A percentile compares a stretch with the other conserved stretches of the same genome.
phyloP scores from a whole-genome alignment of 1,284 basidiomycete species.

The Fistulinella cinereoalba region DNA sequence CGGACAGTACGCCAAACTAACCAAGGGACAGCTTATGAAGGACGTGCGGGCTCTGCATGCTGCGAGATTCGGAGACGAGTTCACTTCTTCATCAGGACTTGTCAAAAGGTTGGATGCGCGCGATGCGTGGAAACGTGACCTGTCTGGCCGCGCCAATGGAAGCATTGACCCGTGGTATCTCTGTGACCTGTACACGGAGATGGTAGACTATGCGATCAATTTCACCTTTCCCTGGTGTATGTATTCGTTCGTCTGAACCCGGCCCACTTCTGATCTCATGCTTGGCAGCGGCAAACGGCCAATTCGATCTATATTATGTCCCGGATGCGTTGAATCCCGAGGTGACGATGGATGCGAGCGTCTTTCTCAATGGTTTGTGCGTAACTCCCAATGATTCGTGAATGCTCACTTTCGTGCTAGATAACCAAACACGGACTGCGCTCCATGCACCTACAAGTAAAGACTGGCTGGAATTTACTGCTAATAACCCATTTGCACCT shows the following conservation, averaged over 20 bases:
- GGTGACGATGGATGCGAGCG: not conserved
- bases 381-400: not conserved
- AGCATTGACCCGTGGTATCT: constrained; percentile 59
- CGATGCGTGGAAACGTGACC: constrained; percentile 45
- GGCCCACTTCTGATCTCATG: not conserved
- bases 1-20: not conserved
- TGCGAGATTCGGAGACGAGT: not conserved
- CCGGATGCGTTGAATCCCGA: not conserved
- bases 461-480: constrained; percentile 47
- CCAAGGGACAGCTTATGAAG: constrained; percentile 9
- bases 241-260: constrained; percentile 21
- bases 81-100: not conserved
- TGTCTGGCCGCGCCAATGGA: constrained; percentile 46
- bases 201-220: constrained; percentile 58
- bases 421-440: constrained; percentile 49
- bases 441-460: constrained; percentile 69
- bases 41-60: constrained; percentile 13
- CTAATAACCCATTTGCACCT: constrained; percentile 46
- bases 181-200: constrained; percentile 49
- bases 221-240: constrained; percentile 66
- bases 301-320: constrained; percentile 25
- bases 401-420: constrained; percentile 32
- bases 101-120: constrained; percentile 13
- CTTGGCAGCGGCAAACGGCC: constrained; percentile 35
- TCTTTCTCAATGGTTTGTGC: constrained; percentile 49